Evolutionary conservation across 768 basidiomycete species (phyloP), one percentile per base, ranked within the genome.

Genomic region (Tulasnella sp.): DNA sequence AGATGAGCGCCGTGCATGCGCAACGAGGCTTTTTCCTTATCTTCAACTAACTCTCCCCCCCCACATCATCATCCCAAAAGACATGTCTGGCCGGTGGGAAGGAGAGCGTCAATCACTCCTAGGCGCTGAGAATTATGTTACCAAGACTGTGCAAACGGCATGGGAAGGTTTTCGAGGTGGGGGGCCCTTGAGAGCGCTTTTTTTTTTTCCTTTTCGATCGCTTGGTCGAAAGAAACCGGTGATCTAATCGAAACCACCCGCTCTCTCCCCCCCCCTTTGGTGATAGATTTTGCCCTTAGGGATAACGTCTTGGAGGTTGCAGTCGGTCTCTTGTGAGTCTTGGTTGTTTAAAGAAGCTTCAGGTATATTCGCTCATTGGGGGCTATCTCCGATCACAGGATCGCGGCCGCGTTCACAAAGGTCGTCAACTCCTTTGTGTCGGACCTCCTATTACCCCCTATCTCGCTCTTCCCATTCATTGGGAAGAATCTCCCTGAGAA

Each of bases 221-320:
- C 34, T 15, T 5, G 34, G 19, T n/a, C n/a, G n/a, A n/a, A n/a
- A n/a, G n/a, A n/a, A n/a, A n/a, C n/a, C n/a, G n/a, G n/a, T n/a
- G n/a, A n/a, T n/a, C n/a, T n/a, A n/a, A n/a, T n/a, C n/a, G n/a
- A n/a, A n/a, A n/a, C n/a, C n/a, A n/a, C n/a, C n/a, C n/a, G n/a
- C n/a, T n/a, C n/a, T n/a, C n/a, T n/a, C n/a, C n/a, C n/a, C n/a
- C n/a, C n/a, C n/a, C n/a, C n/a, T n/a, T n/a, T 12, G 10, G 29
- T 19, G 15, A 15, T 4, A 41, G n/a, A 31, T 11, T 38, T n/a
- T n/a, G 34, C 34, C 5, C 34, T 38, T 38, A 17, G 76, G 8
- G 76, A 77, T 53, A 76, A 73, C 63, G 75, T 77, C 9, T 68
- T 77, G 2, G 75, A 77, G 63, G 74, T 77, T 34, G 74, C 75